Percentiles rank a stretch among this genome's conserved stretches.
Conservation (phyloP, 768 basidiomycete species). For the Boletus rubroflammeus region DNA sequence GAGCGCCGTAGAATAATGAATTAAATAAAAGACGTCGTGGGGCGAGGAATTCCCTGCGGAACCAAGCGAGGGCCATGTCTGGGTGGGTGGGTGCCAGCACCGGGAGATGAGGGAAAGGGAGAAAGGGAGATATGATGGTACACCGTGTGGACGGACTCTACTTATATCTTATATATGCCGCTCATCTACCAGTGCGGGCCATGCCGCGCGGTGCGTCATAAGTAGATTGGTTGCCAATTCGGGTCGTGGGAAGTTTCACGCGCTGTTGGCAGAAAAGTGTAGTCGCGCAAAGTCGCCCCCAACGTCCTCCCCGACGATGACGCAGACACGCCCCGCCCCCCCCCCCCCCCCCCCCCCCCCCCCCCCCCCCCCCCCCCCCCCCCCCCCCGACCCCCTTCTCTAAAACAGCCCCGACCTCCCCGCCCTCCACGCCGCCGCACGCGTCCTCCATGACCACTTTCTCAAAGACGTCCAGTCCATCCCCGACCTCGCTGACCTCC, state of each 20-base stretch:
- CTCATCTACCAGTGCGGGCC: too few relatives aligned
- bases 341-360: too few relatives aligned
- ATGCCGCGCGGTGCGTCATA: slow-evolving; percentile 1
- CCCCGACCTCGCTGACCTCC: slow-evolving; percentile 70
- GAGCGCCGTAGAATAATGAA: slow-evolving; percentile 75
- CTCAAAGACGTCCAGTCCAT: slow-evolving; percentile 70
- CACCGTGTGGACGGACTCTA: not conserved
- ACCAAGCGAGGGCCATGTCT: slow-evolving; percentile 43
- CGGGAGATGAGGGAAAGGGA: not conserved
- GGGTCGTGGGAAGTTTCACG: slow-evolving; percentile 1
- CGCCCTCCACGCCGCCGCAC: slow-evolving; percentile 62
- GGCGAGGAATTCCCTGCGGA: slow-evolving; percentile 63
- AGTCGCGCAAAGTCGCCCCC: not conserved
- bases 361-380: slow-evolving; percentile 24
- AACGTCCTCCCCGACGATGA: slow-evolving; percentile 9
- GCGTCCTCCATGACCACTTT: slow-evolving; percentile 64
- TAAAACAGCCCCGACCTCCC: slow-evolving; percentile 62
- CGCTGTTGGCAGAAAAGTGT: not conserved
- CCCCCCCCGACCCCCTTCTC: too few relatives aligned
- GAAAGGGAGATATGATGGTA: not conserved
- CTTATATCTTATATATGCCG: too few relatives aligned
- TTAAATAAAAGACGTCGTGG: slow-evolving; percentile 69
- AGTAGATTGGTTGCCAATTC: not conserved
- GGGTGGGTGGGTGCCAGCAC: not conserved
- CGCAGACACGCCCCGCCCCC: slow-evolving; percentile 17